These are phyloP conservation scores for Tagetes erecta DNA, from an alignment of 129 eudicot species.

Conservation along the genomic window DNA sequence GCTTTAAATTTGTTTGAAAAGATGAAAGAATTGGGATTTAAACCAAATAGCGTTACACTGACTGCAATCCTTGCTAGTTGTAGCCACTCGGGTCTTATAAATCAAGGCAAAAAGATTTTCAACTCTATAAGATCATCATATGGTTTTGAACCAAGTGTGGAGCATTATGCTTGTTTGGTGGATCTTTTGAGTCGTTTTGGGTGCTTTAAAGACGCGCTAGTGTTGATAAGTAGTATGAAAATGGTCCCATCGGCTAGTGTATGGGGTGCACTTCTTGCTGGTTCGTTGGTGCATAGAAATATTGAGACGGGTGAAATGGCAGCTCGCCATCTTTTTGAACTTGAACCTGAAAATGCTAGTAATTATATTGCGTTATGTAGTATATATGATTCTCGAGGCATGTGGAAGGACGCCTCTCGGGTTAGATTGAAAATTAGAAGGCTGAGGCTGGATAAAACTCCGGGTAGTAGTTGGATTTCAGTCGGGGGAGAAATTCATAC, in stretches of 20 bases:
- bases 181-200: constrained; percentile 52
- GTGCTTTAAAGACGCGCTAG: constrained; percentile 39
- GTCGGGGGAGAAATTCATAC: constrained; percentile 31
- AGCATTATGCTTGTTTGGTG: constrained; percentile 46
- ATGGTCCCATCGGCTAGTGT: constrained; percentile 36
- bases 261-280: constrained; percentile 55
- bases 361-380: constrained; percentile 46
- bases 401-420: constrained; percentile 40
- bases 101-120: constrained; percentile 37
- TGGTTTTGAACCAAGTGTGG: constrained; percentile 36
- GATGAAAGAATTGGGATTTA: constrained; percentile 35
- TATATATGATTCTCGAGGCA: constrained; percentile 47
- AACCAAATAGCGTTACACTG: constrained; percentile 50
- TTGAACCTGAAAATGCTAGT: constrained; percentile 47
- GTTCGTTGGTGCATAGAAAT: constrained; percentile 41
- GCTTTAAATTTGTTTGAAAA: constrained; percentile 35
- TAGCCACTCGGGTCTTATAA: constrained; percentile 51
- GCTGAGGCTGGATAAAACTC: constrained; percentile 41
- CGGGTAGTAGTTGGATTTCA: constrained; percentile 45
- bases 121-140: constrained; percentile 34
- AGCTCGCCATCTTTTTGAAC: constrained; percentile 34
- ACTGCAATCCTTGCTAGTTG: constrained; percentile 46
- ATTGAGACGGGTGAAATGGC: constrained; percentile 47
- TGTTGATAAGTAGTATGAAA: constrained; percentile 32
- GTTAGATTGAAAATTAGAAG: constrained; percentile 37